phyloP scores from a whole-genome alignment of 495 filamentous ascomycete species.

The Trichoderma erinaceum region DNA sequence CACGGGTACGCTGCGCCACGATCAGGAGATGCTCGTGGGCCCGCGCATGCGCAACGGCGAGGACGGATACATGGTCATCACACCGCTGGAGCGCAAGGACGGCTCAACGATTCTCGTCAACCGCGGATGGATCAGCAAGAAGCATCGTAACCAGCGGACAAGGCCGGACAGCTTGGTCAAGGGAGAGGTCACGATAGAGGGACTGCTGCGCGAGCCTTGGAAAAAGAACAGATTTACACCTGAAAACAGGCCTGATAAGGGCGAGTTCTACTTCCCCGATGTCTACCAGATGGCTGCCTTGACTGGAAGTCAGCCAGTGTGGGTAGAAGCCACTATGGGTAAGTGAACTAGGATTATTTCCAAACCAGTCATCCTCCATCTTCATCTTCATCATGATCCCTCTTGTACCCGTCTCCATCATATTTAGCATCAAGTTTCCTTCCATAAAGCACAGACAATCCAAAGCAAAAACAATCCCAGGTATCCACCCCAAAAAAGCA shows the following conservation, averaged over 20 bases:
- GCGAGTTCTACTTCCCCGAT: conserved; percentile 92
- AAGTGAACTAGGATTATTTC: neutral
- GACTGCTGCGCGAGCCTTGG: conserved; percentile 81
- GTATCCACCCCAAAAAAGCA: too few species aligned
- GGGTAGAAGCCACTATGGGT: conserved; percentile 97
- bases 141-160: conserved; percentile 54
- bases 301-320: conserved; percentile 79
- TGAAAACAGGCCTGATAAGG: conserved; percentile 70
- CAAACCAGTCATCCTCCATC: neutral
- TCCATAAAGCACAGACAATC: too few species aligned
- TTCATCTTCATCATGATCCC: neutral
- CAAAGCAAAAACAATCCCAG: too few species aligned
- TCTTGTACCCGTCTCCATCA: too few species aligned
- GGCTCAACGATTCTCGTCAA: conserved; percentile 66
- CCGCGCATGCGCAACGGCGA: conserved; percentile 83
- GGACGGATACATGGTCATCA: conserved; percentile 85
- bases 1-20: conserved; percentile 71
- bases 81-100: conserved; percentile 68
- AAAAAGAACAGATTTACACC: conserved; percentile 98
- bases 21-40: conserved; percentile 92
- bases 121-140: conserved; percentile 82
- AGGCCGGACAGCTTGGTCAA: conserved; percentile 54
- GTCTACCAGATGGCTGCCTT: conserved; percentile 85
- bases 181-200: conserved; percentile 70
- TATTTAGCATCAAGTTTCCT: too few species aligned